A percentile compares a stretch with the other conserved stretches of the same genome.
Conservation (phyloP, 179 eudicot species). For the Silene coronaria region DNA sequence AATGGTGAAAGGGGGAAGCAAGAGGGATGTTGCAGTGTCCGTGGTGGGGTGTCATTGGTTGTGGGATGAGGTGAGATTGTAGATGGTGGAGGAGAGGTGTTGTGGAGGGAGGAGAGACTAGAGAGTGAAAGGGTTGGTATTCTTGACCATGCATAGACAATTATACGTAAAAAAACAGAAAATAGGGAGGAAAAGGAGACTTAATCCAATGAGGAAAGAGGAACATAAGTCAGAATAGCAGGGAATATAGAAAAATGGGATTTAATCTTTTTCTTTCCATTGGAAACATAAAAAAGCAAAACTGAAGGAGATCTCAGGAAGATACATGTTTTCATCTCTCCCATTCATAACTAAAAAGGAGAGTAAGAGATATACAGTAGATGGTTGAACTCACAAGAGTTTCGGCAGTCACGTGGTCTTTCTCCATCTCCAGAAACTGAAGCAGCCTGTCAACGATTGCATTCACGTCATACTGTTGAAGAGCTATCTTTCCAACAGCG, state of each 20-base stretch:
- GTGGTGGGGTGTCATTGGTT: not conserved
- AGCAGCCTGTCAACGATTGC: constrained; percentile 98
- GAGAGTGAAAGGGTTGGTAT: too few relatives aligned
- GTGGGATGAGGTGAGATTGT: too few relatives aligned
- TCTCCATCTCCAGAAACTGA: constrained; percentile 99
- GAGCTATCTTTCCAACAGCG: constrained; percentile 97
- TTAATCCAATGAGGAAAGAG: not conserved
- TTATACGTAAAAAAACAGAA: not conserved
- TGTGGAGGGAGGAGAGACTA: too few relatives aligned
- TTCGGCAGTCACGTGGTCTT: constrained; percentile 97
- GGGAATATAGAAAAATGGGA: not conserved
- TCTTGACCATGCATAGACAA: too few relatives aligned
- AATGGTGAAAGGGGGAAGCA: not conserved
- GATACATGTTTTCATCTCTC: constrained; percentile 2
- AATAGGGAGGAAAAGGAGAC: not conserved
- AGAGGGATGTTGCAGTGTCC: not conserved
- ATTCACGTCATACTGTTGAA: constrained; percentile 98
- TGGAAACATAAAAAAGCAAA: not conserved
- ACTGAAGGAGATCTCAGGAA: not conserved
- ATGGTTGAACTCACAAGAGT: constrained; percentile 64
- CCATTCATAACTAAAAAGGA: not conserved
- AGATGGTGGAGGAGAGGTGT: too few relatives aligned
- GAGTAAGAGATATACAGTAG: not conserved
- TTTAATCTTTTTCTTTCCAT: not conserved
- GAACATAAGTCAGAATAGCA: not conserved